phyloP scores from a whole-genome alignment of 208 protist genomes.

The Paratrypanosoma confusum region DNA sequence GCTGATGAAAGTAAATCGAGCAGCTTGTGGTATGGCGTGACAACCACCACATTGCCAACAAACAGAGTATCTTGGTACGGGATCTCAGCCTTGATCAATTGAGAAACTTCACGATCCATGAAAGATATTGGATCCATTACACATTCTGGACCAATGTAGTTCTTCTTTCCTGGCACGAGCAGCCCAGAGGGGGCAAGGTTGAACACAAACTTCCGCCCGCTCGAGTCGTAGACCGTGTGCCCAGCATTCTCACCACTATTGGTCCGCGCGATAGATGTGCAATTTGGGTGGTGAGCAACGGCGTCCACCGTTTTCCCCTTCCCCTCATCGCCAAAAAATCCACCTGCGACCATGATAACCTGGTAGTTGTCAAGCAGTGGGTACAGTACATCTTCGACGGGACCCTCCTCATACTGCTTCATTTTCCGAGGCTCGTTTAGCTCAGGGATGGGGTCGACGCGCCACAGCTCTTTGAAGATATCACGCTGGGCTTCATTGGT shows the following conservation, averaged over 20 bases:
- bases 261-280: constrained; percentile 78
- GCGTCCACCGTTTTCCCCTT: constrained; percentile 90
- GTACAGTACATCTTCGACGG: constrained; percentile 62
- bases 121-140: constrained; percentile 88
- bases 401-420: constrained; percentile 55
- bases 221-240: constrained; percentile 80
- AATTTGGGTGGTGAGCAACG: constrained; percentile 62
- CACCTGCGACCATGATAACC: constrained; percentile 83
- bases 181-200: constrained; percentile 84
- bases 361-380: constrained; percentile 64
- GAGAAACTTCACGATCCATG: constrained; percentile 80
- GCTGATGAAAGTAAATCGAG: constrained; percentile 74
- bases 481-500: constrained; percentile 38
- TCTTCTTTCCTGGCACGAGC: constrained; percentile 55
- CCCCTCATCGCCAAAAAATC: constrained; percentile 89
- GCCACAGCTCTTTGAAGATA: constrained; percentile 51
- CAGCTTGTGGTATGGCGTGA: constrained; percentile 89
- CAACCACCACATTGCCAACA: constrained; percentile 83
- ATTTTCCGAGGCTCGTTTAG: constrained; percentile 46
- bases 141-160: constrained; percentile 83
- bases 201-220: constrained; percentile 82
- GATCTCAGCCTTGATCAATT: constrained; percentile 72
- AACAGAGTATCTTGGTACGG: constrained; percentile 69
- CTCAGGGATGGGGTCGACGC: constrained; percentile 45
- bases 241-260: constrained; percentile 90